Evolutionary conservation across 2,329 filamentous ascomycete genomes (phyloP).

Genomic region (Aureobasidium namibiae): DNA sequence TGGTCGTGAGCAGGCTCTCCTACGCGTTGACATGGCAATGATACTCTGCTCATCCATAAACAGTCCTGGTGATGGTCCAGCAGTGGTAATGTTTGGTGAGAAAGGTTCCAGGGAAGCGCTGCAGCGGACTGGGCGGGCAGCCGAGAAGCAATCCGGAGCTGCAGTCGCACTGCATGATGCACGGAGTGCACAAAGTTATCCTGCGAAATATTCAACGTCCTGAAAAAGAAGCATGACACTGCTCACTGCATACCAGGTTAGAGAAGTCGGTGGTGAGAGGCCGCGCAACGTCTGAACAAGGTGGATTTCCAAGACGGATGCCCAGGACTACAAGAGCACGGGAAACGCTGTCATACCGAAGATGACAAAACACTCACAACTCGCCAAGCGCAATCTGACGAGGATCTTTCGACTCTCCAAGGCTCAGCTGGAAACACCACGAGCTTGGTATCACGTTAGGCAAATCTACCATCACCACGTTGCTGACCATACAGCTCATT

Average conservation of each 20-base stretch:
- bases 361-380: background rate
- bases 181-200: slow-evolving; percentile 1
- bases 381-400: background rate
- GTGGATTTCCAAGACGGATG: background rate
- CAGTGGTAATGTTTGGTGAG: background rate
- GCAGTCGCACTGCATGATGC: background rate
- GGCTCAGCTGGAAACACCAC: background rate
- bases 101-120: background rate
- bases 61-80: background rate
- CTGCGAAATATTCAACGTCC: background rate
- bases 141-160: slow-evolving; percentile 1
- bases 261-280: background rate
- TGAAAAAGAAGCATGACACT: background rate
- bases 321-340: background rate
- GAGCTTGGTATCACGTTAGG: slow-evolving; percentile 4
- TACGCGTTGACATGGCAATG: background rate
- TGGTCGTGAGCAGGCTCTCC: background rate
- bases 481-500: slow-evolving; percentile 4
- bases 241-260: background rate
- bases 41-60: background rate
- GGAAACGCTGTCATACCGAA: background rate
- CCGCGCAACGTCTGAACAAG: slow-evolving; percentile 1
- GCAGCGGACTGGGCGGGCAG: slow-evolving; percentile 1
- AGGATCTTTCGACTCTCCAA: background rate
- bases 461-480: background rate